These are phyloP conservation scores for Tillandsia leiboldiana DNA, from an alignment of 176 grass and related monocot genomes.

Conservation along the genomic window DNA sequence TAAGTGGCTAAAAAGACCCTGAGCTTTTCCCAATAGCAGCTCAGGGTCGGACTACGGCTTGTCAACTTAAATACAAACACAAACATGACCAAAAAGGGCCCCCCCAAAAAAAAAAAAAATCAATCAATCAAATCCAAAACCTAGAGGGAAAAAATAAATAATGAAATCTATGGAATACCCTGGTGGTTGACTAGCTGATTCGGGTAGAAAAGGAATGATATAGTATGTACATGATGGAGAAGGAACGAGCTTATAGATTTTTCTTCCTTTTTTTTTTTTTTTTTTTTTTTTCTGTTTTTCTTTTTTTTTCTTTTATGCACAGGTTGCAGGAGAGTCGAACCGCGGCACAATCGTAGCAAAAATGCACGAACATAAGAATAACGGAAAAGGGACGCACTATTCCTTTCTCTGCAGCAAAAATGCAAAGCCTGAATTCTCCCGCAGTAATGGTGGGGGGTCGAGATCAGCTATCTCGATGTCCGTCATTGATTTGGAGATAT, in stretches of 20 bases:
- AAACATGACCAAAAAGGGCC: conserved; percentile 16
- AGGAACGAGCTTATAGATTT: too few relatives aligned
- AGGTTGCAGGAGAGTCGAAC: conserved; percentile 12
- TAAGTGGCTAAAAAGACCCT: conserved; percentile 13
- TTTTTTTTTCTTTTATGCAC: conserved; percentile 29
- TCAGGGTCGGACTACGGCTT: conserved; percentile 29
- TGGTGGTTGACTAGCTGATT: conserved; percentile 20
- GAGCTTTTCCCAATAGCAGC: conserved; percentile 61
- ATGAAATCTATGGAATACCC: conserved; percentile 24
- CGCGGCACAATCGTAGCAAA: conserved; percentile 8
- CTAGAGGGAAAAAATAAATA: conserved; percentile 25
- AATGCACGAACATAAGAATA: conserved; percentile 2
- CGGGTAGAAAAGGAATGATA: conserved; percentile 20
- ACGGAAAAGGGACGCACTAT: conserved; percentile 1
- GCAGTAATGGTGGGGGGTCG: conserved; percentile 56
- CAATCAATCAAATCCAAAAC: conserved; percentile 55
- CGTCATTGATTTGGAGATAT: conserved; percentile 84
- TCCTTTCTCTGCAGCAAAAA: conserved; percentile 89
- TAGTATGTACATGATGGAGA: conserved; percentile 46
- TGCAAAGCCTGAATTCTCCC: conserved; percentile 60
- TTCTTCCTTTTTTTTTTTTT: too few relatives aligned
- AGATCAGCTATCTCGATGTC: conserved; percentile 73
- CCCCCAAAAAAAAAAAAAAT: conserved; percentile 31
- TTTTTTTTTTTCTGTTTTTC: too few relatives aligned
- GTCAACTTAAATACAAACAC: conserved; percentile 36